Base-by-base conservation (phyloP, 1,284 basidiomycete genomes). In the Fomitopsis schrenkii region DNA sequence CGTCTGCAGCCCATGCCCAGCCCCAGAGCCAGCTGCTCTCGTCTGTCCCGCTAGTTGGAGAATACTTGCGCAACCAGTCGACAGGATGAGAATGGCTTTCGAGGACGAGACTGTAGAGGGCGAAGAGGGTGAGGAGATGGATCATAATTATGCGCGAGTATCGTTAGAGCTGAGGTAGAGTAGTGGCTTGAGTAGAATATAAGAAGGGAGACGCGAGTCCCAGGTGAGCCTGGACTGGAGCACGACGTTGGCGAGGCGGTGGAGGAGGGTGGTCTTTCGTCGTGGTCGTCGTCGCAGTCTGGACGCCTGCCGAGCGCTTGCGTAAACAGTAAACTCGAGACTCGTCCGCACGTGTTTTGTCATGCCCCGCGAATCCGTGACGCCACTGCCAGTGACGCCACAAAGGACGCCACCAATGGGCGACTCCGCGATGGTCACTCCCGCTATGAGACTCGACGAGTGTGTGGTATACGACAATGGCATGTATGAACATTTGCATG, bases 1-100 rank as follows among this genome's bases (percentile, higher is more conserved):
- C 88, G 70, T 93, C 91, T 3, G 86, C 82, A 48, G 85, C 88
- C 88, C 86, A 91, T 42, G 75, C 75, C 75, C 77, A 77, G 36
- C 76, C 74, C 76, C 76, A 78, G n/a, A 79, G 70, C 78, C 77
- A 78, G 62, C 68, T 71, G 52, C 68, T 65, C 48, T 75, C 73
- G 48, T 70, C 66, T 50, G 71, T 61, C 42, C 68, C 61, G 46
- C 59, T 54, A 12, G 65, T 66, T 40, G 38, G 12, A 30, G 69
- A 67, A 19, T 70, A 62, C 40, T 67, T 70, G 62, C 68, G 70
- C 53, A 76, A 57, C 74, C 73, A 76, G 57, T 65, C 63, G 57
- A 67, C 62, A 36, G 67, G 66, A 50, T 68, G 60, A 9, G 68
- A 64, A 48, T 62, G 65, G 36, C 59, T 62, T 19, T 55, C 59